Evolutionary conservation across 352 stramenopile species (phyloP).

Genomic region (Pythium guiyangense): DNA sequence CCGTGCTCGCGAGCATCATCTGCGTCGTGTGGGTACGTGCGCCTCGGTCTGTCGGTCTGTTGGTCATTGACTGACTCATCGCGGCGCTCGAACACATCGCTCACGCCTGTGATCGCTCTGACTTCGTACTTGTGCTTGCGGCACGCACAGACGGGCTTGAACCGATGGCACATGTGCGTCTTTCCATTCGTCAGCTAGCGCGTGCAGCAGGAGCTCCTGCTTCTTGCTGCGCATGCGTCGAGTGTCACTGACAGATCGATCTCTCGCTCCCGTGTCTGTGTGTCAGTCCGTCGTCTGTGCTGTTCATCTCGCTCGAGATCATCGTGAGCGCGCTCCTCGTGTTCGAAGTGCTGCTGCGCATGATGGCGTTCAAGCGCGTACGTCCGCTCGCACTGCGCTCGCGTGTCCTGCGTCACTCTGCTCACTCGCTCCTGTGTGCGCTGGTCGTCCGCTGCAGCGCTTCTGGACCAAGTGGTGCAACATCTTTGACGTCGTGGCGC

Average conservation of each 20-base stretch:
- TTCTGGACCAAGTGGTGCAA: constrained; percentile 87
- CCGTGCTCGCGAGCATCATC: constrained; percentile 59
- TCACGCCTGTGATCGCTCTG: not conserved
- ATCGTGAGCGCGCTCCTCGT: constrained; percentile 67
- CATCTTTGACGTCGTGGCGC: constrained; percentile 76
- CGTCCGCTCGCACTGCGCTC: constrained; percentile 3
- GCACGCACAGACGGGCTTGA: constrained; percentile 47
- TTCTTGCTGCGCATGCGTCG: not conserved
- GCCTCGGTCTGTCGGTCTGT: not conserved
- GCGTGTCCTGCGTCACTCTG: not conserved
- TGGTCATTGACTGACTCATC: not conserved
- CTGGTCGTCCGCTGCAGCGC: constrained; percentile 21
- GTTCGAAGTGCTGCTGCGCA: constrained; percentile 77
- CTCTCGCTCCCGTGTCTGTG: not conserved
- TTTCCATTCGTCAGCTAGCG: not conserved
- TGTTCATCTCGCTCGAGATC: constrained; percentile 84
- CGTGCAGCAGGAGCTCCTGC: not conserved
- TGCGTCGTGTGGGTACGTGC: constrained; percentile 67
- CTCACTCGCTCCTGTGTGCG: not conserved
- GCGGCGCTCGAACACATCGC: not conserved
- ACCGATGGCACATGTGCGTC: constrained; percentile 70
- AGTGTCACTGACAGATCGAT: not conserved
- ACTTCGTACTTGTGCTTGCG: constrained; percentile 3
- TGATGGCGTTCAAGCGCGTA: constrained; percentile 73
- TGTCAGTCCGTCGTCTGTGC: constrained; percentile 52